Evolutionary conservation across 192 early-diverging fungal genomes (phyloP), one percentile per base, ranked within the genome.

Genomic region (Dissophora globulifera): DNA sequence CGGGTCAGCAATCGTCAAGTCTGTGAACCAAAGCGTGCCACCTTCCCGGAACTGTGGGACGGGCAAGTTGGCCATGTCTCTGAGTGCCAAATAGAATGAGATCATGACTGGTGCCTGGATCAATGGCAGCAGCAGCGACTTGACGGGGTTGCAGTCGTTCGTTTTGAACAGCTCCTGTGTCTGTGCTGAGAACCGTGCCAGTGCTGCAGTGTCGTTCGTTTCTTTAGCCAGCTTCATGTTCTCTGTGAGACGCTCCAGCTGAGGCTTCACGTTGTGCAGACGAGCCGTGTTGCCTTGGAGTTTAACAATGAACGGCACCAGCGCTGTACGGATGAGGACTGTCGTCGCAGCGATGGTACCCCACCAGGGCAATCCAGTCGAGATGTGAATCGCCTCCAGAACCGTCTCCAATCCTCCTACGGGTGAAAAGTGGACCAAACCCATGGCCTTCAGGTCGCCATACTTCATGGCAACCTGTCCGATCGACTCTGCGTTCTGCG

Each of bases 331-430:
- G 20, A 94, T 81, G 9, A 83, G 50, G 27, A 96, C 32, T 0
- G 93, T 94, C 1, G 88, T 71, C 11, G 66, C 75, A 6, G 84
- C 86, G 56, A 99, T 96, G n/a, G 95, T 89, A 9, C 80, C 91
- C 93, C 93, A 97, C 97, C 97, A 99, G 5, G 95, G 94, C 56
- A 97, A 72, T 6, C 95, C 95, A 16, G 89, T 90, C 25, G 81
- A 78, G 16, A 97, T 91, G 68, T 95, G 89, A 38, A 93, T 65
- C 20, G 82, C 86, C 78, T 99, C 97, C 27, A 97, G 62, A 7
- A 87, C 53, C 7, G 81, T 82, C 78, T 98, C 88, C 17, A 90
- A 63, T 20, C 82, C 50, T 33, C 93, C 95, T 6, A 90, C 88
- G 12, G 94, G 94, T 8, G 89, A 81, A 42, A 72, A 88, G 42